phyloP scores from a whole-genome alignment of 2,329 filamentous ascomycete species.

The Colletotrichum lini region DNA sequence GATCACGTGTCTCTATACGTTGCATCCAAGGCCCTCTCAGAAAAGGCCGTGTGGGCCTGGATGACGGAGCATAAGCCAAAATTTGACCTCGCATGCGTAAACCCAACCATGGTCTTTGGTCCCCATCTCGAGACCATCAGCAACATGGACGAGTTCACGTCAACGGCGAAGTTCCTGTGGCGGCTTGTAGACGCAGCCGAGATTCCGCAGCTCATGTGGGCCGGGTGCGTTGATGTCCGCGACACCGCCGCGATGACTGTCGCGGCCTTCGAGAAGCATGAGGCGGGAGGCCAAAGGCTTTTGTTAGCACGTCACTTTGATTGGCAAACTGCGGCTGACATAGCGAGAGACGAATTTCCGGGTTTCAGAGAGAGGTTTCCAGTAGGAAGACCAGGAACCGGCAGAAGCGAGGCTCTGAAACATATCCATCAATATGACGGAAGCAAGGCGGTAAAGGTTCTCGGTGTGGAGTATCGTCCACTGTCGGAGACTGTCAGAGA shows the following conservation, averaged over 20 bases:
- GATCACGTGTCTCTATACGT: neutral
- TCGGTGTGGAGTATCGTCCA: conserved; percentile 51
- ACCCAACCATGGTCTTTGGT: conserved; percentile 48
- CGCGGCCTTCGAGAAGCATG: neutral
- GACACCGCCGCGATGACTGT: conserved; percentile 47
- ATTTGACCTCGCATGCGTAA: conserved; percentile 51
- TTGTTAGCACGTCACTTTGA: conserved; percentile 5
- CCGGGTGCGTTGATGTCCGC: conserved; percentile 52
- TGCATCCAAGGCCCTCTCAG: conserved; percentile 6
- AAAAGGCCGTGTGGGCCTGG: conserved; percentile 43
- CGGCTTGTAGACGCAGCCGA: conserved; percentile 49
- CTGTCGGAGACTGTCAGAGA: conserved; percentile 52
- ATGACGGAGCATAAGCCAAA: conserved; percentile 49
- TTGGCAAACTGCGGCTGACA: conserved; percentile 5
- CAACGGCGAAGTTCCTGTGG: conserved; percentile 52
- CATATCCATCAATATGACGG: conserved; percentile 42
- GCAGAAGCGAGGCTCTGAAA: neutral
- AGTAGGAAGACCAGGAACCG: neutral
- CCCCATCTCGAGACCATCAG: conserved; percentile 50
- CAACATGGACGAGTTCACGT: conserved; percentile 46
- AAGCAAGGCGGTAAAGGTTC: conserved; percentile 48
- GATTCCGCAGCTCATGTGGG: conserved; percentile 43
- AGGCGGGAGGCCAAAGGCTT: conserved; percentile 11
- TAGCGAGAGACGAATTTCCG: conserved; percentile 3
- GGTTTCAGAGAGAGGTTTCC: neutral